Evolutionary conservation across 2,329 filamentous ascomycete genomes (phyloP), one percentile per base, ranked within the genome.

Genomic region (Mollisiaceae sp.): DNA sequence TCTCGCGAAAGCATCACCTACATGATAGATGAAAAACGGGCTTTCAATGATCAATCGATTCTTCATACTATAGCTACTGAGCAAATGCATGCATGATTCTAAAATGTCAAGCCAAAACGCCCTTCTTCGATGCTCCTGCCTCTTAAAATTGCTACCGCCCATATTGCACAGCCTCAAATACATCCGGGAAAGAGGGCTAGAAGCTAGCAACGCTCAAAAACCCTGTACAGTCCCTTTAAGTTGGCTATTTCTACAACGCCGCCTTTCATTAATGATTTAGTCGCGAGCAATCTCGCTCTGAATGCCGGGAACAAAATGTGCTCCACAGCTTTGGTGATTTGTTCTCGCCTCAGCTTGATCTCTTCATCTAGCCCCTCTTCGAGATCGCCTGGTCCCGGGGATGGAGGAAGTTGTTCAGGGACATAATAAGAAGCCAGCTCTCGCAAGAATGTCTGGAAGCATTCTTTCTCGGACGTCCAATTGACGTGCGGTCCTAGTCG

Each of bases 401-500:
- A 73, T 1, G 85, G 77, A 0, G 94, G 93, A 27, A 98, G 77
- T 74, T 91, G 86, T 76, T 98, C 95, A 0, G 95, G 95, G 0
- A 92, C 91, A 76, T 98, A 97, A 74, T 97, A 97, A 0, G 87
- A 87, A 0, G 95, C 94, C 14, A 99, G 81, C 78, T 99, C 94
- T 27, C 85, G 84, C n/a, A 98, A 76, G 67, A 99, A 94, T 0
- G 88, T 88, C 11, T 91, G 86, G 71, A 99, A 98, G 74, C 95
- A 99, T 22, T 82, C 82, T 74, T 93, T 91, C 78, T 99, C 95
- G 8, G 91, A 86, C 0, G 80, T 83, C 95, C 96, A 99, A 73
- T 94, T 83, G 55, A 99, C 91, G 70, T 92, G 89, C 0, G 95
- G 95, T 0, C 96, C 95, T 0, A 99, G 85, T 0, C 92, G 85